These are phyloP conservation scores for Corinectria fuckeliana DNA, from an alignment of 2,329 filamentous ascomycete genomes.

Conservation along the genomic window DNA sequence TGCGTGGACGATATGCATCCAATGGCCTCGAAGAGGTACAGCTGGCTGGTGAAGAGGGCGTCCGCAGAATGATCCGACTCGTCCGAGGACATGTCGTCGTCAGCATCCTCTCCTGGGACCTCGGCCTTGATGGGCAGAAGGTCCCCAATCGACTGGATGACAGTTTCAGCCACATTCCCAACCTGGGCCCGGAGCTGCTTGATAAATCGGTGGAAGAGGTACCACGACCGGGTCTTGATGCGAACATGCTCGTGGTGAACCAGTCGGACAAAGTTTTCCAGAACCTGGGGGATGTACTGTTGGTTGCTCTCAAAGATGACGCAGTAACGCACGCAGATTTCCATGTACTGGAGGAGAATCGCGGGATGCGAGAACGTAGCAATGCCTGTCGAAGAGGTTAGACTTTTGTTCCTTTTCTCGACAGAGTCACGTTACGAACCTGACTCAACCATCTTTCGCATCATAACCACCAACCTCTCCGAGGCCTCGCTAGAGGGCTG, in stretches of 20 bases:
- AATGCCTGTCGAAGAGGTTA: conserved; percentile 65
- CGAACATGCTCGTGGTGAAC: conserved; percentile 88
- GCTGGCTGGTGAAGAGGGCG: conserved; percentile 86
- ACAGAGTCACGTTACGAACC: conserved; percentile 59
- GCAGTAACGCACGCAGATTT: conserved; percentile 94
- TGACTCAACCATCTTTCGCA: conserved; percentile 93
- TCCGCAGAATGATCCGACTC: conserved; percentile 91
- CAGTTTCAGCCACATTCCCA: conserved; percentile 86
- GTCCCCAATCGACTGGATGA: conserved; percentile 89
- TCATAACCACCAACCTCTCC: conserved; percentile 86
- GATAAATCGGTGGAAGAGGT: conserved; percentile 91
- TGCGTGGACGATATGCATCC: conserved; percentile 88
- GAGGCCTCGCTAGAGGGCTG: conserved; percentile 80
- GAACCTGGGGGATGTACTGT: conserved; percentile 80
- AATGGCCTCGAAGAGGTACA: conserved; percentile 93
- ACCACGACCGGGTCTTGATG: conserved; percentile 93
- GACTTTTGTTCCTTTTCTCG: conserved; percentile 3
- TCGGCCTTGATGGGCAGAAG: conserved; percentile 91
- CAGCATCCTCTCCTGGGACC: conserved; percentile 74
- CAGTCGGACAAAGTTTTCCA: conserved; percentile 90
- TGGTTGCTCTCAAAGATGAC: conserved; percentile 89
- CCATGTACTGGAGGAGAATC: conserved; percentile 96
- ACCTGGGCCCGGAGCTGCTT: conserved; percentile 86
- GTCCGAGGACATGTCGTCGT: conserved; percentile 95
- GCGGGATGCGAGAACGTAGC: conserved; percentile 87